These are phyloP conservation scores for Phytopythium cucurbitacearum DNA, from an alignment of 352 stramenopile genomes.

Conservation along the genomic window DNA sequence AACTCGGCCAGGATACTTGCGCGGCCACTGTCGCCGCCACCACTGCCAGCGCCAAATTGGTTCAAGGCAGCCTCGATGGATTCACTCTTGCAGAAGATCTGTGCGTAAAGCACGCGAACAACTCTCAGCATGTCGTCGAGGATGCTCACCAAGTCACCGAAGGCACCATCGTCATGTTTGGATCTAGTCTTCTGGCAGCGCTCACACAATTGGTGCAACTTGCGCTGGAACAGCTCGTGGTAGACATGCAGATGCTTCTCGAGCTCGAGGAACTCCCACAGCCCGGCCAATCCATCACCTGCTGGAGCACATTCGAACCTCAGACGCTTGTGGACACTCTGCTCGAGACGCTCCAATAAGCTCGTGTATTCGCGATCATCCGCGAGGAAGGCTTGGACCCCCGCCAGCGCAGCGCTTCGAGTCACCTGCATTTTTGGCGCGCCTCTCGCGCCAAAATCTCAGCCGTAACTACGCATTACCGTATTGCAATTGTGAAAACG, in stretches of 20 bases:
- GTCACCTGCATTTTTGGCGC: neutral
- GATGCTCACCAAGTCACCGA: constrained; percentile 15
- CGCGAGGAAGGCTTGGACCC: constrained; percentile 20
- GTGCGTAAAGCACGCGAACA: constrained; percentile 20
- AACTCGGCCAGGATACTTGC: constrained; percentile 14
- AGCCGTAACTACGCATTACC: neutral
- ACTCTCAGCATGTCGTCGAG: constrained; percentile 22
- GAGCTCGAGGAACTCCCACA: constrained; percentile 18
- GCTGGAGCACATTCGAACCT: constrained; percentile 8
- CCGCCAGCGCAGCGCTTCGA: constrained; percentile 9
- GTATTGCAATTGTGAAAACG: neutral
- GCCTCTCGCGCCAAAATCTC: constrained; percentile 2
- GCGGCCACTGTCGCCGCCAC: neutral
- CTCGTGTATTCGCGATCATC: constrained; percentile 19
- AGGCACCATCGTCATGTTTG: neutral
- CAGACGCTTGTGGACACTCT: constrained; percentile 13
- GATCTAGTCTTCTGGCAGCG: neutral
- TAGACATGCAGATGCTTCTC: constrained; percentile 14
- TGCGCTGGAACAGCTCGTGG: constrained; percentile 25
- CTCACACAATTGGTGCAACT: constrained; percentile 14
- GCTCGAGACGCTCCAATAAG: constrained; percentile 19
- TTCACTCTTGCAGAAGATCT: constrained; percentile 15
- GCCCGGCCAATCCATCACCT: neutral
- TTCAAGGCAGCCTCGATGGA: constrained; percentile 11
- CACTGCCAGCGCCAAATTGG: neutral